These are phyloP conservation scores for Kuraishia molischiana DNA, from an alignment of 805 yeast genomes.

Conservation along the genomic window DNA sequence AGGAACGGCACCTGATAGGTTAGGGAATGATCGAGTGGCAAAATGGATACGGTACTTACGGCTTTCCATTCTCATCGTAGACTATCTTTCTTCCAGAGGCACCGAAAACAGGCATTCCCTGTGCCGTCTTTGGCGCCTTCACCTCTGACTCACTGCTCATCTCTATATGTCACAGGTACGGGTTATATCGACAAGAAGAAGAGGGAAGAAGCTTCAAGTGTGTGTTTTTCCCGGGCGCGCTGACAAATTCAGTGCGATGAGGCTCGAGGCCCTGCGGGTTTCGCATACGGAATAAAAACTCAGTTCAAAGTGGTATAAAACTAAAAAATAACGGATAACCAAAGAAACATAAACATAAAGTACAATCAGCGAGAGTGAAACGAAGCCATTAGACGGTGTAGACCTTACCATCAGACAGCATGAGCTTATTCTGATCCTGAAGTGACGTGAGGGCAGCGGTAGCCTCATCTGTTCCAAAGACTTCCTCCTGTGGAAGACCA, in stretches of 20 bases:
- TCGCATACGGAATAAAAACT: too few relatives aligned
- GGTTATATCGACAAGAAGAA: too few relatives aligned
- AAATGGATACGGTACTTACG: slow-evolving; percentile 43
- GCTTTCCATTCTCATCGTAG: slow-evolving; percentile 86
- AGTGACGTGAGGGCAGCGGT: slow-evolving; percentile 30
- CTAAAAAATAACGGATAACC: too few relatives aligned
- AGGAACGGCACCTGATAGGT: slow-evolving; percentile 57
- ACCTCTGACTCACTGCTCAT: not conserved
- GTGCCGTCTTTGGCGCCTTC: too few relatives aligned
- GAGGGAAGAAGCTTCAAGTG: too few relatives aligned
- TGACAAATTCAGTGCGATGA: too few relatives aligned
- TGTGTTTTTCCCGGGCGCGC: too few relatives aligned
- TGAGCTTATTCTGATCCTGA: slow-evolving; percentile 33
- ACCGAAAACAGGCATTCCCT: slow-evolving; percentile 34
- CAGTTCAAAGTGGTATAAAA: too few relatives aligned
- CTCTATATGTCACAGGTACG: too few relatives aligned
- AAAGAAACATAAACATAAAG: too few relatives aligned
- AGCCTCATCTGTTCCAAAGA: slow-evolving; percentile 32
- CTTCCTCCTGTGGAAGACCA: slow-evolving; percentile 32
- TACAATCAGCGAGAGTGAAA: too few relatives aligned
- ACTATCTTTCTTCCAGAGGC: slow-evolving; percentile 58
- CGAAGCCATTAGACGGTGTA: slow-evolving; percentile 27
- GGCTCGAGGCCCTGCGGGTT: too few relatives aligned
- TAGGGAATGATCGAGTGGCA: slow-evolving; percentile 3
- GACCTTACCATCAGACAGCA: slow-evolving; percentile 37